Evolutionary conservation across 306 rosid species (phyloP).

Genomic region (Cucumis hystrix): DNA sequence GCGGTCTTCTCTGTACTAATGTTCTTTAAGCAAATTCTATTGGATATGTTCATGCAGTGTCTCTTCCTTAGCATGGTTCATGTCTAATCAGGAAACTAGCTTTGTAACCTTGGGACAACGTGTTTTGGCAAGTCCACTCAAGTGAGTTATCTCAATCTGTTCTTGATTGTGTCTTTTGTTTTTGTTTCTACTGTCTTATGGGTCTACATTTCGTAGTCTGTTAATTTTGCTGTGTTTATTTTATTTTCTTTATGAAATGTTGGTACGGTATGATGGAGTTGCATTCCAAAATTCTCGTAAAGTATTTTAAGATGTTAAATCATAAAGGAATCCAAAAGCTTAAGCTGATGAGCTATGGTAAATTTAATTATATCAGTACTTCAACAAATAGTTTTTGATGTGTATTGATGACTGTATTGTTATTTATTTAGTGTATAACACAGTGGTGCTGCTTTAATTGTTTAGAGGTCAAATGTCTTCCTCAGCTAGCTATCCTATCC

Average conservation of each 20-base stretch:
- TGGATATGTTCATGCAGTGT: slow-evolving; percentile 52
- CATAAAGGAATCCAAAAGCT: background rate
- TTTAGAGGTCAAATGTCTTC: background rate
- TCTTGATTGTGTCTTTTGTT: background rate
- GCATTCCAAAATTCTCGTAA: background rate
- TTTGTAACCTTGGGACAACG: slow-evolving; percentile 96
- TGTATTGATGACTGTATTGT: background rate
- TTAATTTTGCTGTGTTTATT: too few relatives aligned
- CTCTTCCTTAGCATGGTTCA: slow-evolving; percentile 95
- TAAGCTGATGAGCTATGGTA: background rate
- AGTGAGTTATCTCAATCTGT: slow-evolving; percentile 39
- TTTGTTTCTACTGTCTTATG: too few relatives aligned
- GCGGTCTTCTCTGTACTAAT: slow-evolving; percentile 1
- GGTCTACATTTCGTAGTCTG: too few relatives aligned
- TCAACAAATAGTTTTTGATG: background rate
- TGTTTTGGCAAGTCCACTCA: slow-evolving; percentile 77
- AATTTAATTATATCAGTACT: background rate
- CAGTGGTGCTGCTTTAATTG: background rate
- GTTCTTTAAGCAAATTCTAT: slow-evolving; percentile 14
- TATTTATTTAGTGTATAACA: background rate
- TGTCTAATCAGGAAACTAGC: slow-evolving; percentile 99
- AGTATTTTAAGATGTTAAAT: background rate
- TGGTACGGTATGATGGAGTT: background rate
- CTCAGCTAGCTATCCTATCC: background rate
- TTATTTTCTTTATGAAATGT: background rate